Percentiles rank a stretch among this genome's conserved stretches.
These are phyloP conservation scores for Arthrinium puccinioides DNA, from an alignment of 2,329 filamentous ascomycete genomes.

Conservation along the genomic window DNA sequence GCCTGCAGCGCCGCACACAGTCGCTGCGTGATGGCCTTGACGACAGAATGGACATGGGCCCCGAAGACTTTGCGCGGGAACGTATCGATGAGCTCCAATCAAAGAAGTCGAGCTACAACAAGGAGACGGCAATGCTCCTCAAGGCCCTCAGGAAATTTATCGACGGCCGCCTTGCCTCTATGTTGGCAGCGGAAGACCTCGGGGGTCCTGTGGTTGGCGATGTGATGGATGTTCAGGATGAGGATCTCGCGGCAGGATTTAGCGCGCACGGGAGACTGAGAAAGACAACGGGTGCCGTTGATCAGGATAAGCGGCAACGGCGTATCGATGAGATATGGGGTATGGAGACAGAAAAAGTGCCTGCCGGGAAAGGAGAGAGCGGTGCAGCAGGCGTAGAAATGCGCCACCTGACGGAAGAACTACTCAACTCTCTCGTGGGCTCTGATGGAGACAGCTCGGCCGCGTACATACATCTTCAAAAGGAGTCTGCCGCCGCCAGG, in stretches of 20 bases:
- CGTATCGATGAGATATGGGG: constrained; percentile 61
- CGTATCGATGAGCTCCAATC: constrained; percentile 52
- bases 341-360: constrained; percentile 15
- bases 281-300: constrained; percentile 35
- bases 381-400: constrained; percentile 49
- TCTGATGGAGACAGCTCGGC: constrained; percentile 46
- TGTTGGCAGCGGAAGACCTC: constrained; percentile 77
- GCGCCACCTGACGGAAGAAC: constrained; percentile 50
- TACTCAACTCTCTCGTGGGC: constrained; percentile 51
- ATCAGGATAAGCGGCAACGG: constrained; percentile 46
- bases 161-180: constrained; percentile 59
- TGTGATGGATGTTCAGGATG: constrained; percentile 54
- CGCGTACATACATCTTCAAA: constrained; percentile 49
- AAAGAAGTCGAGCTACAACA: constrained; percentile 53
- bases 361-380: constrained; percentile 28
- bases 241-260: constrained; percentile 53
- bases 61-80: constrained; percentile 55
- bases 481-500: constrained; percentile 55
- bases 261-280: constrained; percentile 51
- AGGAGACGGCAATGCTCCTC: constrained; percentile 53
- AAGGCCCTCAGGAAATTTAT: constrained; percentile 64
- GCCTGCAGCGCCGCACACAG: constrained; percentile 47
- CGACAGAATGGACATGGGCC: constrained; percentile 48
- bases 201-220: constrained; percentile 79
- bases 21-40: constrained; percentile 50